phyloP scores from a whole-genome alignment of 2,329 filamentous ascomycete genomes.

The Diaporthe eres region DNA sequence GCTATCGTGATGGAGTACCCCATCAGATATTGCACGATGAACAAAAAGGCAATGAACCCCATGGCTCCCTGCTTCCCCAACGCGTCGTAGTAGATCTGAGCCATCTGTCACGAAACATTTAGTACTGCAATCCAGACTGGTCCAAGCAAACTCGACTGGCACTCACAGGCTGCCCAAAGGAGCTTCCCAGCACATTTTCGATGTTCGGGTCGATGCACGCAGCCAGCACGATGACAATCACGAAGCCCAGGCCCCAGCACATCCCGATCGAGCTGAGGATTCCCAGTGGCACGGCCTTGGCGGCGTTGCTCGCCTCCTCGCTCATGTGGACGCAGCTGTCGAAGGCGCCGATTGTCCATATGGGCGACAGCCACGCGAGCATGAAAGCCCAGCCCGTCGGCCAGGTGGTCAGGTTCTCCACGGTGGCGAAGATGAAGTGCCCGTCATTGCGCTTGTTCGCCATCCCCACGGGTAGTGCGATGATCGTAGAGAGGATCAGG shows the following conservation, averaged over 20 bases:
- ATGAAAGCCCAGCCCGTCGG: slow-evolving; percentile 71
- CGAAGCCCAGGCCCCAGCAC: slow-evolving; percentile 67
- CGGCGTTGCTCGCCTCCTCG: slow-evolving; percentile 73
- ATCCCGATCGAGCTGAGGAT: slow-evolving; percentile 71
- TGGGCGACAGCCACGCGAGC: slow-evolving; percentile 71
- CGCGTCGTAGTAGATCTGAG: slow-evolving; percentile 72
- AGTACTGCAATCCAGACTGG: neutral
- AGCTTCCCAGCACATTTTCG: slow-evolving; percentile 59
- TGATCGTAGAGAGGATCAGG: slow-evolving; percentile 68
- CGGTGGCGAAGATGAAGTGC: slow-evolving; percentile 68
- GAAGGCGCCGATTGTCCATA: slow-evolving; percentile 73
- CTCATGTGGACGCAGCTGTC: slow-evolving; percentile 68
- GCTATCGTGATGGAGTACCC: slow-evolving; percentile 71
- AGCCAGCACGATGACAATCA: slow-evolving; percentile 70
- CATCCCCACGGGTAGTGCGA: slow-evolving; percentile 68
- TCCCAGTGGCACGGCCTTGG: slow-evolving; percentile 70
- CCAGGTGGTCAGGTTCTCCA: slow-evolving; percentile 71
- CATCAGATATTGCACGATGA: slow-evolving; percentile 75
- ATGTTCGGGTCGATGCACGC: slow-evolving; percentile 69
- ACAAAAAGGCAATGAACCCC: slow-evolving; percentile 70
- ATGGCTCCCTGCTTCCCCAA: slow-evolving; percentile 71
- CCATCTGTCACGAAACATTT: slow-evolving; percentile 44
- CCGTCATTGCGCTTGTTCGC: slow-evolving; percentile 55
- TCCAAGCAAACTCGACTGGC: slow-evolving; percentile 47
- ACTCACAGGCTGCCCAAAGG: slow-evolving; percentile 72